Evolutionary conservation across 306 rosid genomes (phyloP).

Genomic region (Arachis hypogaea): DNA sequence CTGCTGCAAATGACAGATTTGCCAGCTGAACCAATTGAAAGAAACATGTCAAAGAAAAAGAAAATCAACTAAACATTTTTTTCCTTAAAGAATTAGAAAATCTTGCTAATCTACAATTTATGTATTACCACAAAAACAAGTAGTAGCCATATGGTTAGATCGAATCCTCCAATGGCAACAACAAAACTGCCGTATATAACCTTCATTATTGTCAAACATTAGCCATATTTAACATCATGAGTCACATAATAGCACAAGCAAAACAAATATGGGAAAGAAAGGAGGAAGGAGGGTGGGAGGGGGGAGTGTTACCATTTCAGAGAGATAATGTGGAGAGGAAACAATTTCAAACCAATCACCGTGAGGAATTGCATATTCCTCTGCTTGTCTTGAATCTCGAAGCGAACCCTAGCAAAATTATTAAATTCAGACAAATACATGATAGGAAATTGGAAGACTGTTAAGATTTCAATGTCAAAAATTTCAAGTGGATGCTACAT

Average conservation of each 20-base stretch:
- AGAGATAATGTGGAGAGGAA: conserved; percentile 87
- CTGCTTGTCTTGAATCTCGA: conserved; percentile 54
- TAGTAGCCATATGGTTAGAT: conserved; percentile 78
- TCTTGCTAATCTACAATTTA: conserved; percentile 13
- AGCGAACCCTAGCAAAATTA: conserved; percentile 68
- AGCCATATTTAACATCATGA: conserved; percentile 13
- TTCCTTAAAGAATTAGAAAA: conserved; percentile 15
- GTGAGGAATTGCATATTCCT: conserved; percentile 71
- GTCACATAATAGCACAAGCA: not conserved
- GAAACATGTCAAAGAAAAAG: not conserved
- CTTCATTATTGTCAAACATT: conserved; percentile 49
- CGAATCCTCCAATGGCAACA: conserved; percentile 80
- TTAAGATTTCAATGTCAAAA: too few species aligned
- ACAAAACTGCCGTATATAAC: conserved; percentile 78
- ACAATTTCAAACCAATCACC: conserved; percentile 91
- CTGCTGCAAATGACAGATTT: conserved; percentile 73
- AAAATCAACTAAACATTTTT: conserved; percentile 6
- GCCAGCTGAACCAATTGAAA: conserved; percentile 59
- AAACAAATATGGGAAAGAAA: not conserved
- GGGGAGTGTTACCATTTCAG: conserved; percentile 68
- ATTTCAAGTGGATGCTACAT: too few species aligned
- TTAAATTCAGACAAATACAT: too few species aligned
- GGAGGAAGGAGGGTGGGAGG: not conserved
- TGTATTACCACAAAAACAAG: conserved; percentile 79
- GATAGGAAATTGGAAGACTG: too few species aligned